Percentiles rank a stretch among this genome's conserved stretches.
These are phyloP conservation scores for Dioscorea zingiberensis DNA, from an alignment of 106 monocot genomes.

Conservation along the genomic window DNA sequence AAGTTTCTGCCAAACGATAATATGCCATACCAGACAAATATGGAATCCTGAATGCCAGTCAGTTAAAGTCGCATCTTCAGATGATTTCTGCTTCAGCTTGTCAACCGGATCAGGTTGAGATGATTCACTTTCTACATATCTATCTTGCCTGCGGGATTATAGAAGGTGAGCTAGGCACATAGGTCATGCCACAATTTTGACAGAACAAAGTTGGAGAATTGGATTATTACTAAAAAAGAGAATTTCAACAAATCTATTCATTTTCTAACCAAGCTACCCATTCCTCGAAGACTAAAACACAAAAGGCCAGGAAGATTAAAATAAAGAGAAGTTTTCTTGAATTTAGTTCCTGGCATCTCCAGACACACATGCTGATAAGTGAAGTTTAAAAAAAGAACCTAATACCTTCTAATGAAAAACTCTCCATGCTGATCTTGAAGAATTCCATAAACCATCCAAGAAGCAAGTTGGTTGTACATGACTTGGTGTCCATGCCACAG, in stretches of 20 bases:
- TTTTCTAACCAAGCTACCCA: too few relatives aligned
- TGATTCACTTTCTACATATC: conserved; percentile 48
- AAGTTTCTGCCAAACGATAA: too few relatives aligned
- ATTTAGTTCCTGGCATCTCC: too few relatives aligned
- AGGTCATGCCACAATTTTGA: too few relatives aligned
- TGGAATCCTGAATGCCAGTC: conserved; percentile 93
- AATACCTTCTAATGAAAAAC: conserved; percentile 89
- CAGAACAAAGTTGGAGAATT: too few relatives aligned
- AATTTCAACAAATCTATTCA: too few relatives aligned
- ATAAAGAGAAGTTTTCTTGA: too few relatives aligned
- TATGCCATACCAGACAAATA: conserved; percentile 65
- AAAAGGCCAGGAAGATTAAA: too few relatives aligned
- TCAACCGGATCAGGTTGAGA: conserved; percentile 36
- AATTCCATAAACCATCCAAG: conserved; percentile 98
- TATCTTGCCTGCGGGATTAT: conserved; percentile 59
- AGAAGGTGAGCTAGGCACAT: neutral
- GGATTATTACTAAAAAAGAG: too few relatives aligned
- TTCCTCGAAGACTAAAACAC: too few relatives aligned
- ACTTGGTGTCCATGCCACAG: conserved; percentile 99
- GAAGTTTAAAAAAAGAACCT: too few relatives aligned
- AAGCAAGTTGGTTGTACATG: conserved; percentile 82
- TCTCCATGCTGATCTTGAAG: conserved; percentile 91
- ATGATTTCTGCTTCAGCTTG: conserved; percentile 44
- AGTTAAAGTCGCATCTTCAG: conserved; percentile 56
- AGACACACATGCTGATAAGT: too few relatives aligned